Base-by-base conservation (phyloP, 2,329 filamentous ascomycete genomes). In the Aureobasidium sp. region DNA sequence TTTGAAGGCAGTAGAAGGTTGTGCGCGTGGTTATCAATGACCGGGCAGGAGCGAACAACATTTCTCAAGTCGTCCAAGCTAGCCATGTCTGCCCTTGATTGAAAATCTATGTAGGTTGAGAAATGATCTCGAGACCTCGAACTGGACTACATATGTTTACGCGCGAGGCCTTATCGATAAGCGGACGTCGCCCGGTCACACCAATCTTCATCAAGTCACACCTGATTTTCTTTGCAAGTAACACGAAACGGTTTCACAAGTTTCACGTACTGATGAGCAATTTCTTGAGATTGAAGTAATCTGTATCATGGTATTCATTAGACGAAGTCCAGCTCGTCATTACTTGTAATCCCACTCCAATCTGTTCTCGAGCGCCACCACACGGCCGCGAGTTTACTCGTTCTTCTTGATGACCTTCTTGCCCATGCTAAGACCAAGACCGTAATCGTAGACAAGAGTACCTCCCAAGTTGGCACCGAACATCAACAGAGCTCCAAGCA, bases 11-110 rank as follows among this genome's bases (percentile, higher is more conserved):
- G 81, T 10, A 90, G 80, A 1, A 91, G 78, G 32, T 87, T 87
- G 65, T 90, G 87, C 3, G 85, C 86, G 69, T 90, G 87, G 67
- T 89, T 84, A 74, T 91, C 88, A 71, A 91, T 85, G 67, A 90
- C 83, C 3, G 87, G 87, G 25, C 64, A 68, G 0, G 63, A 67
- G 9, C 62, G 66, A 29, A 71, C 66, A 36, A 69, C 60, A 10
- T 64, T 34, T 21, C 65, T 68, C n/a, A 70, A 63, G 36, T 69
- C 67, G 25, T 66, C 62, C 10, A 71, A 59, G 25, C 51, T 51
- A 47, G 47, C 48, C 47, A 61, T 62, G 7, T 42, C 16, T 54
- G 50, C 13, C 6, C n/a, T 14, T 3, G 11, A 42, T 1, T 13
- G 29, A 3, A 13, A 21, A 14, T 14, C 13, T 8, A 8, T 5